Evolutionary conservation across 2,329 filamentous ascomycete species (phyloP).

Genomic region (Microascus cirrosus): DNA sequence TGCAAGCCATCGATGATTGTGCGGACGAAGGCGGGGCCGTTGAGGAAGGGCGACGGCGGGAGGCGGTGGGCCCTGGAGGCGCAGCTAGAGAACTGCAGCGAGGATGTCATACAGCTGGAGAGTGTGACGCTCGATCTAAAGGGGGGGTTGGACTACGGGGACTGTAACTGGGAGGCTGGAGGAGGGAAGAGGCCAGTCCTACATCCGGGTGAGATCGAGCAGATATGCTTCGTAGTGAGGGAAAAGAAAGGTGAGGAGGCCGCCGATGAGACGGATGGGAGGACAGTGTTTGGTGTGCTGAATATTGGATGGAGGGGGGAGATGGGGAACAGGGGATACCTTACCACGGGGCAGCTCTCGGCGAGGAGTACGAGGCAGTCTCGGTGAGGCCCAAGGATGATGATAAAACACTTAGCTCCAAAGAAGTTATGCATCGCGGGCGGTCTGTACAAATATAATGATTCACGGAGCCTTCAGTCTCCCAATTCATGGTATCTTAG

Average conservation of each 20-base stretch:
- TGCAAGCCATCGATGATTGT: conserved; percentile 86
- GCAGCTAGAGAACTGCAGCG: conserved; percentile 89
- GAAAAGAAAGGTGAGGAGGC: conserved; percentile 23
- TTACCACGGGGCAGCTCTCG: conserved; percentile 76
- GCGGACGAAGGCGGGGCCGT: conserved; percentile 70
- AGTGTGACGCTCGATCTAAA: conserved; percentile 44
- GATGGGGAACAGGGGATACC: conserved; percentile 79
- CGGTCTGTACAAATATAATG: not conserved
- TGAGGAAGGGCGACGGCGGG: conserved; percentile 22
- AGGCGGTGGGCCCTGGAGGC: conserved; percentile 72
- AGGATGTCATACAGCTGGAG: conserved; percentile 71
- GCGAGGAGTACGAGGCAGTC: conserved; percentile 22
- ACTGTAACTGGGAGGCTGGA: conserved; percentile 44
- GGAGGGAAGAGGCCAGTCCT: conserved; percentile 39
- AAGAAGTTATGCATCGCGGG: conserved; percentile 13
- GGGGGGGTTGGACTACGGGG: conserved; percentile 35
- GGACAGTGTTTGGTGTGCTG: conserved; percentile 65
- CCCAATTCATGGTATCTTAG: conserved; percentile 34
- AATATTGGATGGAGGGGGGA: conserved; percentile 80
- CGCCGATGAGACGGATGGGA: conserved; percentile 37
- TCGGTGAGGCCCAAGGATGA: not conserved
- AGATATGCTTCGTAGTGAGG: conserved; percentile 52
- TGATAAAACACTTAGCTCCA: not conserved
- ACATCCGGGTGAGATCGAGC: conserved; percentile 52
- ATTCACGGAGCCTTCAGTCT: conserved; percentile 7